Base-by-base conservation (phyloP, 805 yeast species). In the Candida nanaspora region DNA sequence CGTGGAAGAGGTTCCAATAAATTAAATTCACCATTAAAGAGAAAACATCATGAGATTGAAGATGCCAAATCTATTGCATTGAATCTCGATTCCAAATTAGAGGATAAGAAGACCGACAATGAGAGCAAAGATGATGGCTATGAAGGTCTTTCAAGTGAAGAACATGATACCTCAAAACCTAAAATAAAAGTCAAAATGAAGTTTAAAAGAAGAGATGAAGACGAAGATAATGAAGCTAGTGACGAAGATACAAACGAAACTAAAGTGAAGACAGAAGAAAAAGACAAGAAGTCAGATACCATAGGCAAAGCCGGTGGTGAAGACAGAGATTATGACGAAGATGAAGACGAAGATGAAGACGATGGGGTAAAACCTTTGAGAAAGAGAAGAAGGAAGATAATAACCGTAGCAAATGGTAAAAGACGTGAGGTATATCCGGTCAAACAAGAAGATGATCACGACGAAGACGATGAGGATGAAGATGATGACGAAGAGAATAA, bases 231-330 rank as follows among this genome's bases (percentile, higher is more conserved):
- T 11, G 37, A 33, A n/a, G n/a, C n/a, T n/a, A n/a, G n/a, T 19
- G 47, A 25, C 4, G 42, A 47, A 27, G 30, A 26, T 36, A 4
- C 20, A 19, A 33, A 18, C 5, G 26, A 23, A 22, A 33, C 10
- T 7, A 34, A 25, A 35, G 34, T 23, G 41, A 26, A 13, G 25
- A 38, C 13, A 16, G 23, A 38, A 30, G 29, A 39, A 41, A 6
- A 35, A 31, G 14, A 45, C 50, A 27, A 35, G 26, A 7, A 19
- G 36, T 13, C 39, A 46, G 27, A 39, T 41, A 39, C 66, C 67
- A 51, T 51, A 64, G 11, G 50, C 69, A 33, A 52, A 6, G 36
- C 35, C 15, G 20, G 16, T 10, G 37, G 21, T 19, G 40, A 34
- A 14, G 21, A 33, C 10, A 31, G 28, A n/a, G 40, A 13, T 10